A percentile compares a stretch with the other conserved stretches of the same genome.
phyloP scores from a whole-genome alignment of 2,329 filamentous ascomycete genomes.

The Pseudogymnoascus sp. region DNA sequence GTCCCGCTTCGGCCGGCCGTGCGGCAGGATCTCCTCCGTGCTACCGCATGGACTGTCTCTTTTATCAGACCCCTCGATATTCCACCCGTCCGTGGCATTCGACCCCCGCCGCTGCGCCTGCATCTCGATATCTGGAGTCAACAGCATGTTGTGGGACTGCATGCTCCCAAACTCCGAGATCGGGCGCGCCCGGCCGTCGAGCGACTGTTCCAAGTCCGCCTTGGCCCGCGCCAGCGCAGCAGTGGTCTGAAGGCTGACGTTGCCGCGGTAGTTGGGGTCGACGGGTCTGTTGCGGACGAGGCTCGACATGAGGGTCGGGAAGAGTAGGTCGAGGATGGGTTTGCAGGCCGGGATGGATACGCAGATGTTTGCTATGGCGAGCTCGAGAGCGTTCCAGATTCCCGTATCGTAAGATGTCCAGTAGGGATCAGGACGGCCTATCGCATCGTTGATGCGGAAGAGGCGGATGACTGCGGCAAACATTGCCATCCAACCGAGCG shows the following conservation, averaged over 20 bases:
- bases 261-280: background rate
- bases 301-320: background rate
- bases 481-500: background rate
- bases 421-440: background rate
- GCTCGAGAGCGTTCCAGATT: background rate
- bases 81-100: background rate
- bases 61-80: background rate
- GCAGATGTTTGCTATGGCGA: background rate
- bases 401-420: background rate
- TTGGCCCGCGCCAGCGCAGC: background rate
- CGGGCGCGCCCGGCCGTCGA: background rate
- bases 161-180: constrained; percentile 1
- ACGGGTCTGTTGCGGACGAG: background rate
- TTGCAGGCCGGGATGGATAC: background rate
- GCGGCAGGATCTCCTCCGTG: background rate
- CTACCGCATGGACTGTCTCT: background rate
- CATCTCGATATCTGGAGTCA: constrained; percentile 3
- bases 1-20: background rate
- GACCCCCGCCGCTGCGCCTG: background rate
- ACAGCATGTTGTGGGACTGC: background rate
- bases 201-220: background rate
- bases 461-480: constrained; percentile 12
- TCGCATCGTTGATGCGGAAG: constrained; percentile 13
- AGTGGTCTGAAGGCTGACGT: background rate
- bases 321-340: background rate